Percentiles rank a stretch among this genome's conserved stretches.
Evolutionary conservation across 1,284 basidiomycete species (phyloP).

Genomic region (Ustilago cynodontis): DNA sequence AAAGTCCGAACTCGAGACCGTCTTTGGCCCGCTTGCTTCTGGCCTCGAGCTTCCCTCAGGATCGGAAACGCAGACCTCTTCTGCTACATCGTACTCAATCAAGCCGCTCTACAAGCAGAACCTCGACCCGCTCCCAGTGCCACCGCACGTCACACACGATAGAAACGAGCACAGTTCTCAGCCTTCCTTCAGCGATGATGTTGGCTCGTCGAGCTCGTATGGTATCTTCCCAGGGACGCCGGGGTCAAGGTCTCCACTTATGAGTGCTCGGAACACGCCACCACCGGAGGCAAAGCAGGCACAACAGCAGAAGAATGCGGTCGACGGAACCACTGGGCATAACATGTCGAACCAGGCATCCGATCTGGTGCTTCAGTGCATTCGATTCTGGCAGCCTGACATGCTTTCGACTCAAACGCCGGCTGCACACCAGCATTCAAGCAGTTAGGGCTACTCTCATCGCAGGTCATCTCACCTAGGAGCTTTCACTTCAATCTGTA

Average conservation of each 20-base stretch:
- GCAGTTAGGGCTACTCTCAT: background rate
- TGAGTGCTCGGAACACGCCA: background rate
- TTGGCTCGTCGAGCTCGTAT: constrained; percentile 11
- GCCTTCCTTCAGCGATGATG: constrained; percentile 24
- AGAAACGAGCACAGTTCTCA: constrained; percentile 17
- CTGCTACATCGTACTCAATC: background rate
- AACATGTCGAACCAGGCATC: constrained; percentile 18
- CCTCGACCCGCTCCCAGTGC: constrained; percentile 20
- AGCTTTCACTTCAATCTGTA: background rate
- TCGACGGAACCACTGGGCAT: background rate
- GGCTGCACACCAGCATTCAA: background rate
- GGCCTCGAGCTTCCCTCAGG: constrained; percentile 19
- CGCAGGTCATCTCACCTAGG: background rate
- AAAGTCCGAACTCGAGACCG: constrained; percentile 31
- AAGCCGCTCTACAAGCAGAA: constrained; percentile 33
- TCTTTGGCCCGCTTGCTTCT: constrained; percentile 28
- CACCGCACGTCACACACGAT: background rate
- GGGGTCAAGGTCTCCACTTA: constrained; percentile 14
- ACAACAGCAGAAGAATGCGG: background rate
- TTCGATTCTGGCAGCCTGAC: constrained; percentile 41
- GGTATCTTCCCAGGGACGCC: constrained; percentile 14
- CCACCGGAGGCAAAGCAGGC: background rate
- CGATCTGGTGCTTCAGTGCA: constrained; percentile 33
- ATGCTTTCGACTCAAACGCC: constrained; percentile 5
- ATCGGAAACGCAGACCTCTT: background rate